phyloP scores from a whole-genome alignment of 2,329 filamentous ascomycete genomes.

The Phialophora expanda region DNA sequence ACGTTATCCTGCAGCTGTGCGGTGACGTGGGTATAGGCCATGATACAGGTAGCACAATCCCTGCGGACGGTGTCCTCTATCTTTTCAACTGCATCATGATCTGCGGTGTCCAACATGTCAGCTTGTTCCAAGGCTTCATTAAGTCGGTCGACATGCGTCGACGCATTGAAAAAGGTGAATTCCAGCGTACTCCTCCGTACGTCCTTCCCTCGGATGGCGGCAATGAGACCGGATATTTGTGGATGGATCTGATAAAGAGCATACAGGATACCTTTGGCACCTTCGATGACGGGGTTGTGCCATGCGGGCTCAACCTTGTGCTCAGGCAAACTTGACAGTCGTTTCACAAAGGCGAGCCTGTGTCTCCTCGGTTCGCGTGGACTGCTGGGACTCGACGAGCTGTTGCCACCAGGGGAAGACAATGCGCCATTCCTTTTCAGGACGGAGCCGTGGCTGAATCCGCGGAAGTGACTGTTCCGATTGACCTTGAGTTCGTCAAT shows the following conservation, averaged over 20 bases:
- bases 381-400: conserved; percentile 53
- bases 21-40: conserved; percentile 56
- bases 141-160: conserved; percentile 61
- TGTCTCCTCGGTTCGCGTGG: conserved; percentile 50
- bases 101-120: conserved; percentile 56
- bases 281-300: conserved; percentile 59
- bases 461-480: conserved; percentile 61
- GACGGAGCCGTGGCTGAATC: conserved; percentile 63
- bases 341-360: conserved; percentile 54
- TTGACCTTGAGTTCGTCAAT: conserved; percentile 59
- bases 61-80: conserved; percentile 51
- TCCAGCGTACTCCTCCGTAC: conserved; percentile 59
- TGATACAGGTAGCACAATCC: conserved; percentile 57
- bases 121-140: conserved; percentile 60
- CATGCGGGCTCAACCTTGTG: conserved; percentile 56
- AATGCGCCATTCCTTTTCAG: conserved; percentile 47
- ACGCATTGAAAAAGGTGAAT: conserved; percentile 62
- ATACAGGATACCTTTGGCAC: conserved; percentile 61
- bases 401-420: conserved; percentile 42
- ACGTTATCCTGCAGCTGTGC: conserved; percentile 56
- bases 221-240: conserved; percentile 53
- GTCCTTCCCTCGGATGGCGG: conserved; percentile 53
- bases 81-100: conserved; percentile 53
- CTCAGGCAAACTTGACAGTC: conserved; percentile 63
- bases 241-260: conserved; percentile 59